Evolutionary conservation across 208 protist genomes (phyloP).

Genomic region (Strigomonas galati): DNA sequence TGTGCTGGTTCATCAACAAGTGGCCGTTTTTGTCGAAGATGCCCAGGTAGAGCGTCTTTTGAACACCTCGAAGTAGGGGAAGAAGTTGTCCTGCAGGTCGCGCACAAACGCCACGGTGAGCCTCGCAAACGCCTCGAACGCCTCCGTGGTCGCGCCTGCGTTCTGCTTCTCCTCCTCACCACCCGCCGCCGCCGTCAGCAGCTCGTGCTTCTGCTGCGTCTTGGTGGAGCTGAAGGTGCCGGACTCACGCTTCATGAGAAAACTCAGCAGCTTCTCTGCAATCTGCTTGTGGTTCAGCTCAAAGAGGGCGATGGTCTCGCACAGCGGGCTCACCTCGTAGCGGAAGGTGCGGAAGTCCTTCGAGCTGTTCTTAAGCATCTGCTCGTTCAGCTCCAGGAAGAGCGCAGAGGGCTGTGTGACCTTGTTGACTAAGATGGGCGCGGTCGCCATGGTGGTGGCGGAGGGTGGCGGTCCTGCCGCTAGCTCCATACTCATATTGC

Average conservation of each 20-base stretch:
- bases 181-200: neutral
- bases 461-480: constrained; percentile 17
- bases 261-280: constrained; percentile 62
- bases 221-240: constrained; percentile 21
- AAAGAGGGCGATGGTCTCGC: constrained; percentile 68
- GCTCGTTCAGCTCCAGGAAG: constrained; percentile 78
- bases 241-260: constrained; percentile 45
- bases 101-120: constrained; percentile 83
- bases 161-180: constrained; percentile 3
- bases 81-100: constrained; percentile 67
- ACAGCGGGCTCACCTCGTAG: constrained; percentile 69
- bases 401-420: constrained; percentile 42
- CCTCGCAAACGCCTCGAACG: constrained; percentile 77
- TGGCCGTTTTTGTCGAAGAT: constrained; percentile 64
- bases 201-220: neutral
- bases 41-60: constrained; percentile 73
- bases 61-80: constrained; percentile 85
- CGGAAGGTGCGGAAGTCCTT: constrained; percentile 87
- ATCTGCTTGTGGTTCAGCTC: constrained; percentile 68
- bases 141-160: constrained; percentile 39
- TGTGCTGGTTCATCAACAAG: constrained; percentile 54
- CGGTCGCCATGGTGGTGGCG: neutral
- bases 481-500: constrained; percentile 67
- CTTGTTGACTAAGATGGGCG: neutral
- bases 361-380: constrained; percentile 69